A percentile compares a stretch with the other conserved stretches of the same genome.
Evolutionary conservation across 208 protist genomes (phyloP).

Genomic region (Trypanosoma mega): DNA sequence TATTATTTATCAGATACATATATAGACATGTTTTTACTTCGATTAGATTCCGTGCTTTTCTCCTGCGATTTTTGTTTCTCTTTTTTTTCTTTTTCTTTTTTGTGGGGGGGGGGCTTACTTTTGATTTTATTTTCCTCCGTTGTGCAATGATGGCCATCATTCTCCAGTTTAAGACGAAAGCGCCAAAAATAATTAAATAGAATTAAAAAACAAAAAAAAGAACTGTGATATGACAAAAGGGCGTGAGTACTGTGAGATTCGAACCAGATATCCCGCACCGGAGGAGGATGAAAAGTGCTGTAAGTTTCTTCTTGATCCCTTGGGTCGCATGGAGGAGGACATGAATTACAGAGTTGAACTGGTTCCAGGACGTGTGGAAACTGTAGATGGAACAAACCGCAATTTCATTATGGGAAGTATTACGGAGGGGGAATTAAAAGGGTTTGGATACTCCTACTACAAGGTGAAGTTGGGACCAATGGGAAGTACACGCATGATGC

Average conservation of each 20-base stretch:
- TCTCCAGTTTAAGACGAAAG: too few relatives aligned
- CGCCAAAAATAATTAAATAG: too few relatives aligned
- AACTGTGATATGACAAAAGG: slow-evolving; percentile 21
- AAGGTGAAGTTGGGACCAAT: slow-evolving; percentile 32
- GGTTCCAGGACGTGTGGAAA: slow-evolving; percentile 41
- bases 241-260: slow-evolving; percentile 27
- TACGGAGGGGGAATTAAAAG: slow-evolving; percentile 22
- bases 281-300: slow-evolving; percentile 39
- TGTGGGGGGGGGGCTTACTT: too few relatives aligned
- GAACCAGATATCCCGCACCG: slow-evolving; percentile 35
- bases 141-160: too few relatives aligned
- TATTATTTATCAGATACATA: not conserved
- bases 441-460: slow-evolving; percentile 38
- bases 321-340: slow-evolving; percentile 29
- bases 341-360: slow-evolving; percentile 52
- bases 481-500: slow-evolving; percentile 3
- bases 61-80: not conserved
- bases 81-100: slow-evolving; percentile 5
- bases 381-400: slow-evolving; percentile 31
- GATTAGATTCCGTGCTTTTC: not conserved
- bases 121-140: too few relatives aligned
- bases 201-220: too few relatives aligned
- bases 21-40: not conserved
- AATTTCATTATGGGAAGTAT: slow-evolving; percentile 25
- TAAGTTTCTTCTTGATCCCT: slow-evolving; percentile 55